phyloP scores from a whole-genome alignment of 2,329 filamentous ascomycete genomes.

The Alternaria brassicicola region DNA sequence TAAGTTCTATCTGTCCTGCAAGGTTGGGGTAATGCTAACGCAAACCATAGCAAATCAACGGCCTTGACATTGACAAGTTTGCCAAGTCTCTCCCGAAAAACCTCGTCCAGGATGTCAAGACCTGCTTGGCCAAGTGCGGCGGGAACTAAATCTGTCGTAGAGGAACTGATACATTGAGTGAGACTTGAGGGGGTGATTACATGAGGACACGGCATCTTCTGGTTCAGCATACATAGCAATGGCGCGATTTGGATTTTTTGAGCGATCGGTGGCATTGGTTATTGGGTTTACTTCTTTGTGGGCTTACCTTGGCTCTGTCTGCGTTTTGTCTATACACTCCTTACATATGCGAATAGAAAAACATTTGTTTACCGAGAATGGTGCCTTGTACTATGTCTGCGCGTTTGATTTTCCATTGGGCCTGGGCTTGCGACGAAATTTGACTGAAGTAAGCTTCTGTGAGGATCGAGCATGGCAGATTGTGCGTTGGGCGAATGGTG shows the following conservation, averaged over 20 bases:
- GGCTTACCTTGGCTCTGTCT: conserved; percentile 15
- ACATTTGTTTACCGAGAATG: background rate
- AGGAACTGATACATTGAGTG: background rate
- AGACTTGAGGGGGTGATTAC: background rate
- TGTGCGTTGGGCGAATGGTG: no score
- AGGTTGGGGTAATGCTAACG: background rate
- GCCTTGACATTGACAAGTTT: conserved; percentile 47
- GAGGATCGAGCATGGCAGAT: background rate
- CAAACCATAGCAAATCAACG: conserved; percentile 19
- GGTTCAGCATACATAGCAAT: conserved; percentile 21
- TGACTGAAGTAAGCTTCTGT: background rate
- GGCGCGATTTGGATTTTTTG: conserved; percentile 18
- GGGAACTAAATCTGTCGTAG: conserved; percentile 7
- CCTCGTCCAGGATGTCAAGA: conserved; percentile 60
- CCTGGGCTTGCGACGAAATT: background rate
- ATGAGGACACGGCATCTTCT: background rate
- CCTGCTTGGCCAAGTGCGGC: conserved; percentile 59
- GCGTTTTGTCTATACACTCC: conserved; percentile 1
- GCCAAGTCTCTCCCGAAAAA: conserved; percentile 52
- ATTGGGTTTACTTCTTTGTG: conserved; percentile 14
- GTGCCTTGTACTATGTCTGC: background rate
- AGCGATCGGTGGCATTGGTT: conserved; percentile 10
- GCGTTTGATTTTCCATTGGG: background rate
- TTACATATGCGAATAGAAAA: conserved; percentile 6
- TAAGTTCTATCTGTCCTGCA: conserved; percentile 20